Evolutionary conservation across 768 basidiomycete genomes (phyloP).

Genomic region (Suillus spraguei): DNA sequence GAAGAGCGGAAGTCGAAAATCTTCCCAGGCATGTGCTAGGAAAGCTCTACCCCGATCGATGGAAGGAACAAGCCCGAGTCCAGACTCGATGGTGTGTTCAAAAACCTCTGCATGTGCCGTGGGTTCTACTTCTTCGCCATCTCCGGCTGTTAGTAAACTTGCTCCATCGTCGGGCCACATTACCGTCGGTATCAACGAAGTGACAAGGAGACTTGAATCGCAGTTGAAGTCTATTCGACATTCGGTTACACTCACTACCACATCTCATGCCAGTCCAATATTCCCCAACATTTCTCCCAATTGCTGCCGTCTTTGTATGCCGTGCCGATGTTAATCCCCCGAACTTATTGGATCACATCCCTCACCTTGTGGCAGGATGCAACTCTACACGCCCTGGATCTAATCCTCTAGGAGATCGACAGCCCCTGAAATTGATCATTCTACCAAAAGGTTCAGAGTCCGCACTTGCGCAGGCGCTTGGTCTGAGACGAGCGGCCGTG

Average conservation of each 20-base stretch:
- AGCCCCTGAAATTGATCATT: conserved; percentile 58
- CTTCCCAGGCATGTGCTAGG: neutral
- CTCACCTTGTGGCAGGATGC: conserved; percentile 73
- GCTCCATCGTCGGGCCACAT: conserved; percentile 43
- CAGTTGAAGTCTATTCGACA: conserved; percentile 38
- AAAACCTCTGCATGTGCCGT: neutral
- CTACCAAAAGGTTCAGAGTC: conserved; percentile 71
- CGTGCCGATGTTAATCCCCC: conserved; percentile 75
- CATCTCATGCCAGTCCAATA: neutral
- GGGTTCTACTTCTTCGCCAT: neutral
- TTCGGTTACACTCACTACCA: conserved; percentile 5
- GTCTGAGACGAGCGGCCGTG: conserved; percentile 63
- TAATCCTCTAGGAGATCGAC: conserved; percentile 20
- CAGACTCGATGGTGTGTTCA: neutral
- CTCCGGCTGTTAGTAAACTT: neutral
- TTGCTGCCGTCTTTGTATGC: conserved; percentile 64
- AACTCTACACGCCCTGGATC: conserved; percentile 48
- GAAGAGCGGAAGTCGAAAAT: neutral
- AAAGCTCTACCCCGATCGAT: neutral
- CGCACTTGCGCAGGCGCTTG: conserved; percentile 60
- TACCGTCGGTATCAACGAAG: conserved; percentile 64
- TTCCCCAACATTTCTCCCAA: conserved; percentile 13
- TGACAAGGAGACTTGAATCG: conserved; percentile 71
- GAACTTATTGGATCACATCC: conserved; percentile 72
- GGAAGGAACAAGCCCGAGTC: neutral